A percentile compares a stretch with the other conserved stretches of the same genome.
Evolutionary conservation across 1,284 basidiomycete species (phyloP).

Genomic region (Leccinum griseonigrum): DNA sequence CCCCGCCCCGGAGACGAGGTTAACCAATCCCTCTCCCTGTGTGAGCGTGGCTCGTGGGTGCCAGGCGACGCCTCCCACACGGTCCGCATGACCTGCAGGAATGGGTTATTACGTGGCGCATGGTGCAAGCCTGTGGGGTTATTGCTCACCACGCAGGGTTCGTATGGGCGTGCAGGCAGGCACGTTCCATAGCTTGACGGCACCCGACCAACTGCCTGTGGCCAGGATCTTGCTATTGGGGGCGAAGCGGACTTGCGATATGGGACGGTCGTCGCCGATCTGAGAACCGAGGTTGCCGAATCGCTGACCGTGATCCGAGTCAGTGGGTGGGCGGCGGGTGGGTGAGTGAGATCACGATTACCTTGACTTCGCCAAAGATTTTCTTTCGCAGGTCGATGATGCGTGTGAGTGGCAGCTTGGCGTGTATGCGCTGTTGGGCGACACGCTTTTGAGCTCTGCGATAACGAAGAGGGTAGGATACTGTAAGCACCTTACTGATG

Average conservation of each 20-base stretch:
- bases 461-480: conserved; percentile 36
- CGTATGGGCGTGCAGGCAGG: conserved; percentile 81
- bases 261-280: conserved; percentile 94
- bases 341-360: conserved; percentile 28
- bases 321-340: not conserved
- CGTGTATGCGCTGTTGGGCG: conserved; percentile 86
- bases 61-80: conserved; percentile 96
- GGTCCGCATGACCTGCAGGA: conserved; percentile 79
- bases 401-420: conserved; percentile 83
- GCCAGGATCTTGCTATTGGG: conserved; percentile 88
- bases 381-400: conserved; percentile 91
- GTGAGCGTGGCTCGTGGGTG: conserved; percentile 91
- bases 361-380: conserved; percentile 87
- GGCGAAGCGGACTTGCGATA: conserved; percentile 93
- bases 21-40: conserved; percentile 67
- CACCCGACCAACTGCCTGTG: conserved; percentile 95
- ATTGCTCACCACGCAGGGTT: conserved; percentile 61
- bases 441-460: conserved; percentile 90
- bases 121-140: not conserved
- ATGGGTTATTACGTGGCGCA: conserved; percentile 12
- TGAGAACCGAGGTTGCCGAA: conserved; percentile 94
- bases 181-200: conserved; percentile 93
- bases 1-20: conserved; percentile 89
- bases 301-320: conserved; percentile 47
- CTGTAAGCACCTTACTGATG: conserved; percentile 78